Percentiles rank a stretch among this genome's conserved stretches.
phyloP scores from a whole-genome alignment of 768 basidiomycete species.

The Termitomyces sp. region DNA sequence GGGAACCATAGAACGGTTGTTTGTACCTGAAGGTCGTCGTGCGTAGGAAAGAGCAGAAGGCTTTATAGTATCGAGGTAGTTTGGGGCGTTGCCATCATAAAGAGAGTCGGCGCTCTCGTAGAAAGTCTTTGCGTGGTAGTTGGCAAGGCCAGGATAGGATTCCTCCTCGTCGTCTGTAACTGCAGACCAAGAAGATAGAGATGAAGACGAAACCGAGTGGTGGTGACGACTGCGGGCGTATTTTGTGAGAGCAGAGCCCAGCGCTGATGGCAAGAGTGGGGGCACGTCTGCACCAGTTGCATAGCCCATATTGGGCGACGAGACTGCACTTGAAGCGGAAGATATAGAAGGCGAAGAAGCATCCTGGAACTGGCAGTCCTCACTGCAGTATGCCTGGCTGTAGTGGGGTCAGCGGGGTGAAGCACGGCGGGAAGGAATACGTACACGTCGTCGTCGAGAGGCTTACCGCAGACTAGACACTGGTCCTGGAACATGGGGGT shows the following conservation, averaged over 20 bases:
- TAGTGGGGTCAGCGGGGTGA: conserved; percentile 16
- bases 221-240: conserved; percentile 41
- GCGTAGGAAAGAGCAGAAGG: conserved; percentile 55
- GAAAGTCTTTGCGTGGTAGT: conserved; percentile 28
- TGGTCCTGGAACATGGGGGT: conserved; percentile 72
- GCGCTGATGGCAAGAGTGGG: conserved; percentile 60
- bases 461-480: conserved; percentile 70
- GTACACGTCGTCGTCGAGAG: conserved; percentile 60
- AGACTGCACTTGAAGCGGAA: conserved; percentile 62
- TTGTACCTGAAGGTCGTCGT: conserved; percentile 68
- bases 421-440: conserved; percentile 21
- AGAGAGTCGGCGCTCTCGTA: conserved; percentile 37
- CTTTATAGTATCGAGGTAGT: conserved; percentile 29
- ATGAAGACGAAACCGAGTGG: conserved; percentile 60
- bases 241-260: conserved; percentile 50
- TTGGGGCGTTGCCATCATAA: conserved; percentile 35
- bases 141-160: conserved; percentile 28
- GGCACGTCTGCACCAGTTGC: conserved; percentile 60
- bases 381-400: conserved; percentile 70
- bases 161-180: conserved; percentile 65
- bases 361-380: conserved; percentile 61
- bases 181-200: conserved; percentile 64
- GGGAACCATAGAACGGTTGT: conserved; percentile 61
- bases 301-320: conserved; percentile 60
- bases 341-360: conserved; percentile 65